Evolutionary conservation across 2,329 filamentous ascomycete species (phyloP).

Genomic region (Chaetomiaceae sp.): DNA sequence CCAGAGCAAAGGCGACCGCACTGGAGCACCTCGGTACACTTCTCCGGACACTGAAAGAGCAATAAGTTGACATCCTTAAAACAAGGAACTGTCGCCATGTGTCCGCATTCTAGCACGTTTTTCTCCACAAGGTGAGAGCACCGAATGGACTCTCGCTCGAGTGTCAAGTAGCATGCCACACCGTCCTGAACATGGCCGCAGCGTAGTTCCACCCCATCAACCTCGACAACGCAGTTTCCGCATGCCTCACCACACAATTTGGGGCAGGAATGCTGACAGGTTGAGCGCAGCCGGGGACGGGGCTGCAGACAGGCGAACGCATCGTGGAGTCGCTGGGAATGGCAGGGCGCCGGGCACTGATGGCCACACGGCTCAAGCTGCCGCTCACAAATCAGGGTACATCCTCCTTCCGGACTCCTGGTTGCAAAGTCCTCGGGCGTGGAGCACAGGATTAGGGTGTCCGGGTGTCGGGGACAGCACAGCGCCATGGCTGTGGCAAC

Average conservation of each 20-base stretch:
- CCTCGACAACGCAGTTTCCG: slow-evolving; percentile 30
- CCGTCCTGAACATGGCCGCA: slow-evolving; percentile 37
- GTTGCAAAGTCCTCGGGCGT: slow-evolving; percentile 51
- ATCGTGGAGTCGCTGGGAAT: slow-evolving; percentile 42
- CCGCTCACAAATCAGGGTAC: slow-evolving; percentile 43
- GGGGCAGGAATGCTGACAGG: slow-evolving; percentile 41
- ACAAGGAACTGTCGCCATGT: slow-evolving; percentile 47
- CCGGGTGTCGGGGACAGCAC: slow-evolving; percentile 54
- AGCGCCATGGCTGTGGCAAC: slow-evolving; percentile 48
- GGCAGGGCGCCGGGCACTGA: slow-evolving; percentile 39
- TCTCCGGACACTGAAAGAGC: slow-evolving; percentile 40
- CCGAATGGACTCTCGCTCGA: slow-evolving; percentile 38
- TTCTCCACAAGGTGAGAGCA: slow-evolving; percentile 45
- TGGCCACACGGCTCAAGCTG: slow-evolving; percentile 43
- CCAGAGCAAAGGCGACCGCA: slow-evolving; percentile 56
- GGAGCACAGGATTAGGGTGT: slow-evolving; percentile 43
- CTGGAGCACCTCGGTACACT: slow-evolving; percentile 39
- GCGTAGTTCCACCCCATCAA: slow-evolving; percentile 29
- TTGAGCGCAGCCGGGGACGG: slow-evolving; percentile 36
- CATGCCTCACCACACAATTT: slow-evolving; percentile 40
- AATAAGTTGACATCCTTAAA: slow-evolving; percentile 35
- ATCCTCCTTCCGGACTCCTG: slow-evolving; percentile 58
- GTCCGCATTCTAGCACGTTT: slow-evolving; percentile 48
- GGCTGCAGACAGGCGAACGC: slow-evolving; percentile 40
- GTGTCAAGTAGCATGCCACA: slow-evolving; percentile 23